phyloP scores from a whole-genome alignment of 1,139 yeast species.

The Saccharomyces hybrid region DNA sequence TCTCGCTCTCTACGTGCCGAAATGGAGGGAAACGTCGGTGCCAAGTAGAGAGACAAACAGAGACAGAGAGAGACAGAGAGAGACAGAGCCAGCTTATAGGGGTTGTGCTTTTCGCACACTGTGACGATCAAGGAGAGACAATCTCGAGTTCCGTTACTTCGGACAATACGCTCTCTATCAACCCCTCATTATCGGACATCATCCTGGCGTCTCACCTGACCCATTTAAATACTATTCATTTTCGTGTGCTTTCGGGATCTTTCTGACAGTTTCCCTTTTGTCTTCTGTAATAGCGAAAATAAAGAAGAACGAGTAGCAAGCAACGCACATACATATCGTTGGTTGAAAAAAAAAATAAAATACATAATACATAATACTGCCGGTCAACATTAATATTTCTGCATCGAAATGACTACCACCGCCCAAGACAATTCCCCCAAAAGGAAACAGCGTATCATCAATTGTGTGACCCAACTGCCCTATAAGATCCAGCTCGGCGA shows the following conservation, averaged over 20 bases:
- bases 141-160: neutral
- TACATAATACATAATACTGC: neutral
- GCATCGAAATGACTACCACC: slow-evolving; percentile 2
- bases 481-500: slow-evolving; percentile 26
- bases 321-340: neutral
- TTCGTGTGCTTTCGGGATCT: neutral
- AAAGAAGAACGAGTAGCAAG: neutral
- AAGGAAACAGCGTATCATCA: slow-evolving; percentile 29
- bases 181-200: neutral
- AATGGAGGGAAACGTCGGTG: neutral
- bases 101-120: neutral
- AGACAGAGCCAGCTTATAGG: neutral
- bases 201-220: neutral
- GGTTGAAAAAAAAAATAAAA: neutral
- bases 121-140: neutral
- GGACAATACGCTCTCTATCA: neutral
- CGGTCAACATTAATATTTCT: neutral
- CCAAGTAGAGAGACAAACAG: neutral
- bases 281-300: neutral
- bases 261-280: neutral
- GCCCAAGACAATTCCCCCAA: slow-evolving; percentile 10
- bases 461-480: slow-evolving; percentile 34
- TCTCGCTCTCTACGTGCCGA: neutral
- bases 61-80: neutral
- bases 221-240: neutral